Base-by-base conservation (phyloP, 73 alveolate genomes). In the Stentor coeruleus region DNA sequence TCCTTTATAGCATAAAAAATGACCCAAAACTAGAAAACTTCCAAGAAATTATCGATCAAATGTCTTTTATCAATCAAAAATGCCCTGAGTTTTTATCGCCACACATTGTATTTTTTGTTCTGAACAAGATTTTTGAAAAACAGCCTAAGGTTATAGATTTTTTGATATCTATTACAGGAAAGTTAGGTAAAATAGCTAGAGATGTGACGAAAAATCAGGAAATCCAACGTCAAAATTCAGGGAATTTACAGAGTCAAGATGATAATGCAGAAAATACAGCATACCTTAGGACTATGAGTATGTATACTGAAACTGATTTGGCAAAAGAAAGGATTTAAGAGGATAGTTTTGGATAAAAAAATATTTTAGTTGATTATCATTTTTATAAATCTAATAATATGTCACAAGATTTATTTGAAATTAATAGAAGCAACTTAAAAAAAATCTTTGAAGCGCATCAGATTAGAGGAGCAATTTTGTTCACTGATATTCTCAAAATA, bases 401-500 rank as follows among this genome's bases (percentile, higher is more conserved):
- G n/a, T n/a, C n/a, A n/a, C 33, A 37, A 20, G 79, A 66, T 31
- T 31, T 66, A 20, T 66, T 66, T 33, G 79, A 66, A 66, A 11
- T 66, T 11, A 66, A 66, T 66, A 20, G 79, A 40, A 20, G n/a
- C 37, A 20, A 66, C n/a, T 31, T 66, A 28, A 20, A 66, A 33
- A 66, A 33, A 33, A 66, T 66, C n/a, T 66, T 66, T 66, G 79
- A 66, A 20, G 2, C 42, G 1, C 79, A 66, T 66, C 79, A 66
- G 79, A 66, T 20, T 20, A 31, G 33, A 66, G 79, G 79, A 2
- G 15, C 39, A 28, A 20, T 66, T 20, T 66, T 31, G n/a, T 66
- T 66, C 33, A 66, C 79, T 66, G 79, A 66, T 66, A 33, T 66
- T 31, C 39, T 66, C 15, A 66, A 66, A 33, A 20, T 66, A 26